Evolutionary conservation across 1,284 basidiomycete genomes (phyloP).

Genomic region (Rhodotorula sp.): DNA sequence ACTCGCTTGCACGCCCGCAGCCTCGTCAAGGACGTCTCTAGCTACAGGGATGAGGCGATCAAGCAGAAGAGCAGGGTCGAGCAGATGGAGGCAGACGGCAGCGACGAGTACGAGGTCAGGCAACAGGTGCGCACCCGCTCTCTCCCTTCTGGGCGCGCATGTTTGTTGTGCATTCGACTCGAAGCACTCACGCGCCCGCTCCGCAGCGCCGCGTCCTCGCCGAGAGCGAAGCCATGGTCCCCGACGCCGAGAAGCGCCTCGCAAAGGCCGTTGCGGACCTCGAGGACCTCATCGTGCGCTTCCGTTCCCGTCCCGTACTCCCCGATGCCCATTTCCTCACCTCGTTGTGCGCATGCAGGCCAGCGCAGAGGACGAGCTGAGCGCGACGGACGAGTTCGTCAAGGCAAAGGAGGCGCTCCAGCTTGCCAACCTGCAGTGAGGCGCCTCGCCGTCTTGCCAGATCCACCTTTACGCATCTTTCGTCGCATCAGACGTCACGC

Average conservation of each 20-base stretch:
- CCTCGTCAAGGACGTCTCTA: constrained; percentile 33
- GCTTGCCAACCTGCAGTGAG: constrained; percentile 5
- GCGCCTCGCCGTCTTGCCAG: no score
- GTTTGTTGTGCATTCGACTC: neutral
- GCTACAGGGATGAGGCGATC: constrained; percentile 30
- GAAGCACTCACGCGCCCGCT: neutral
- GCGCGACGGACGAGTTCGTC: constrained; percentile 20
- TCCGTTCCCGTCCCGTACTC: neutral
- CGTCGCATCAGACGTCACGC: no score
- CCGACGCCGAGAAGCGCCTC: constrained; percentile 40
- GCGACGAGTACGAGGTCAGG: constrained; percentile 40
- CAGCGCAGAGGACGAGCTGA: constrained; percentile 21
- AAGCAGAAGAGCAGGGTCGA: constrained; percentile 5
- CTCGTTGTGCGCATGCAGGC: neutral
- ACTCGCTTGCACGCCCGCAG: constrained; percentile 4
- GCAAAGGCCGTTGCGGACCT: constrained; percentile 37
- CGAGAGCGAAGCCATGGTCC: constrained; percentile 40
- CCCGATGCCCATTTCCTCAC: neutral
- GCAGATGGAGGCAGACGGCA: constrained; percentile 26
- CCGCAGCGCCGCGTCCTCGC: constrained; percentile 30
- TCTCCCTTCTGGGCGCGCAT: neutral
- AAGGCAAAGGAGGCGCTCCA: constrained; percentile 23
- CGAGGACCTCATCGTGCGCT: constrained; percentile 37
- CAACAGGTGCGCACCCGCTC: constrained; percentile 26
- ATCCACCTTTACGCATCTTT: no score